Evolutionary conservation across 305 asterid species (phyloP), one percentile per base, ranked within the genome.

Genomic region (Salvia sclarea): DNA sequence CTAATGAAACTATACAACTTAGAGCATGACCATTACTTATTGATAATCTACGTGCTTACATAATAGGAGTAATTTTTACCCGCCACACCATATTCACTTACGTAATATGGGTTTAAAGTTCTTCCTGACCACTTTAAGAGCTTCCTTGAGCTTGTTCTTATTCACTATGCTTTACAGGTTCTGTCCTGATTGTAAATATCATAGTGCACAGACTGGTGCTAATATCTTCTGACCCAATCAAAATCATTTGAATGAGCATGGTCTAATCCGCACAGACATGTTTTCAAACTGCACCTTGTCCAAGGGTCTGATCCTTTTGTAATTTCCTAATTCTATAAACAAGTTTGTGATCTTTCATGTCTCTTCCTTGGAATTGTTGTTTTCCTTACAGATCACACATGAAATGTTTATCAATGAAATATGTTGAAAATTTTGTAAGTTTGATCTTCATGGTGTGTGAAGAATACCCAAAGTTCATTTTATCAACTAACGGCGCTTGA

Each of bases 21-120:
- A 10, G 62, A 50, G 30, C 67, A 76, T 25, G 35, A 48, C 20
- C 25, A 54, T 41, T 64, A 22, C 56, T 61, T 20, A 43, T 22
- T 45, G 60, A 37, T 8, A 37, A 37, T 37, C 41, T 28, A 8
- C 9, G 41, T 37, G 12, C 41, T 37, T 37, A 37, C 33, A 28
- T 37, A 37, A 37, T 37, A 37, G 41, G 41, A 8, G 9, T n/a
- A n/a, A n/a, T n/a, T n/a, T 24, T 48, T 33, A 31, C 8, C 20
- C 33, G 20, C 11, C 22, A 45, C 47, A 52, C 24, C 17, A 38
- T 17, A 22, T n/a, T 37, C 9, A 9, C 22, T 64, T 28, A 11
- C 38, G 5, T 64, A 12, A 2, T 18, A 33, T 5, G 16, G 31
- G 35, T 48, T 31, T 17, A 33, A 12, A 18, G 9, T 33, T 10